Evolutionary conservation across 345 rosid species (phyloP), one percentile per base, ranked within the genome.

Genomic region (Sisymbrium altissimum): DNA sequence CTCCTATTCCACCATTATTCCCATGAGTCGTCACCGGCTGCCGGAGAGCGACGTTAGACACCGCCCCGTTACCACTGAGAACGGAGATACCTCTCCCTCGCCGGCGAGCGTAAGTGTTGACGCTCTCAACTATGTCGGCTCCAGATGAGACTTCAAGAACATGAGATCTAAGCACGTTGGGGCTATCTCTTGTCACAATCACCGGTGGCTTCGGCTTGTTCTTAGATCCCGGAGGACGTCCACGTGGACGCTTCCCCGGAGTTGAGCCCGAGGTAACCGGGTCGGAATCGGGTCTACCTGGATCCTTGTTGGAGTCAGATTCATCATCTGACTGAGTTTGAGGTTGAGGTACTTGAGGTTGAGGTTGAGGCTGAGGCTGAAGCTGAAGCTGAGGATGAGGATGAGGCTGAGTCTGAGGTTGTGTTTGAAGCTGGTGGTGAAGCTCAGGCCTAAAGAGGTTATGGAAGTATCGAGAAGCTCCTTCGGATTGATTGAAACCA

Each of bases 201-300:
- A 90, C 82, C 17, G 93, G 96, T 0, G 96, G 88, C 65, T 82
- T 90, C 2, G 88, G 81, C 70, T 85, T 88, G 86, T 88, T 88
- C 82, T 86, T 89, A 40, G 96, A 89, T 52, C 96, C 96, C 0
- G 91, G 73, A 12, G 96, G 96, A 15, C 96, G 88, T 35, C 96
- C 96, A 23, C 96, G 84, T 7, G 90, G 91, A 29, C 96, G 91
- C 50, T 87, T 89, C 29, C 68, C 71, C 14, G 78, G 29, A 38
- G 72, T 53, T 19, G 82, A 71, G 1, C 75, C 39, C n/a, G 58
- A 79, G 61, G 64, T 82, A 27, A 43, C 71, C 8, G 72, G 78
- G 55, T 80, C 80, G 7, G 80, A 55, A 45, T 77, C 80, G 3
- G 46, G 72, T 14, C 17, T 57, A 52, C 58, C 63, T 11, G 29